Conservation (phyloP, 2,329 filamentous ascomycete genomes). For the Lasiodiplodia sp. region DNA sequence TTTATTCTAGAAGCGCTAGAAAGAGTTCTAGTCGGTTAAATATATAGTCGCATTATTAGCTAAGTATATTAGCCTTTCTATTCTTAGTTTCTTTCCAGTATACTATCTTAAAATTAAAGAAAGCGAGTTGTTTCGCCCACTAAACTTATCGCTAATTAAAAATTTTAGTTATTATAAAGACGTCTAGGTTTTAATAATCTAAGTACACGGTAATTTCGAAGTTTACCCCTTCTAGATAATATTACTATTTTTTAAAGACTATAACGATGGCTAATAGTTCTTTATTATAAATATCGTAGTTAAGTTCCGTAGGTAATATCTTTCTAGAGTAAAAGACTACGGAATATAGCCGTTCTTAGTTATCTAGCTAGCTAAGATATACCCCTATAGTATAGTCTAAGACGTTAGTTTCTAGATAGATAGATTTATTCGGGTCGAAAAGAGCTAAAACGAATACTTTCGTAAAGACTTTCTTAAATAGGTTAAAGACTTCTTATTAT, state of each 20-base stretch:
- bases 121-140: no score
- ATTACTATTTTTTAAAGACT: conserved; percentile 37
- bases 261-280: conserved; percentile 45
- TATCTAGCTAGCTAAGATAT: neutral
- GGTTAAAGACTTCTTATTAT: no score
- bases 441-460: no score
- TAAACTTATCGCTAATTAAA: no score
- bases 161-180: conserved; percentile 34
- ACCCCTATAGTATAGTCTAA: neutral
- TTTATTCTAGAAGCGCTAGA: neutral
- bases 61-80: no score
- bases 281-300: conserved; percentile 46
- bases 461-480: no score
- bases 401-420: no score
- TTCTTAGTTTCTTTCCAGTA: no score
- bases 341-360: neutral
- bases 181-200: conserved; percentile 41
- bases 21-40: neutral
- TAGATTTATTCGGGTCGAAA: no score
- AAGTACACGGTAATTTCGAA: conserved; percentile 35
- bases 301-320: conserved; percentile 35
- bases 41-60: neutral
- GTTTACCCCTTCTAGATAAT: conserved; percentile 34
- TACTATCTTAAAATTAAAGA: no score
- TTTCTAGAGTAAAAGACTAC: neutral